Evolutionary conservation across 306 rosid genomes (phyloP).

Genomic region (Hippophae tibetana): DNA sequence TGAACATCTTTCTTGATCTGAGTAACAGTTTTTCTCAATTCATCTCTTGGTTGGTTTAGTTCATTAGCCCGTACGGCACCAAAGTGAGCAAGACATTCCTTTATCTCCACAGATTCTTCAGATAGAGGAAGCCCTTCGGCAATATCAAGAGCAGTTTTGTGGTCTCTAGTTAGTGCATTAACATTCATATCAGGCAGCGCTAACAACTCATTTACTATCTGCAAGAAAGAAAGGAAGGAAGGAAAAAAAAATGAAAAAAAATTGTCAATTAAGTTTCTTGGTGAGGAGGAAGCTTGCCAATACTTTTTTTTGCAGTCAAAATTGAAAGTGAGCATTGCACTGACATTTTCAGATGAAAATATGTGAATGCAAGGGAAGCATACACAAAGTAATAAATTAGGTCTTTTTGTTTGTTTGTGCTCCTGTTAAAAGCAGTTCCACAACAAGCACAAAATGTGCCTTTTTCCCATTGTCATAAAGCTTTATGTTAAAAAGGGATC

Average conservation of each 20-base stretch:
- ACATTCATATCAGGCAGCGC: constrained; percentile 82
- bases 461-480: too few relatives aligned
- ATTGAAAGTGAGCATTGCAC: too few relatives aligned
- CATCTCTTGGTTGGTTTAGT: constrained; percentile 97
- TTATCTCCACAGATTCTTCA: constrained; percentile 71
- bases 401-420: too few relatives aligned
- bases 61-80: constrained; percentile 94
- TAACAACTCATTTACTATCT: constrained; percentile 83
- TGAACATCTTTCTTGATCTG: constrained; percentile 97
- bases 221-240: constrained; percentile 12
- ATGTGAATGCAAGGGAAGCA: too few relatives aligned
- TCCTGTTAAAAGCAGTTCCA: too few relatives aligned
- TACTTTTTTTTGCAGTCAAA: too few relatives aligned
- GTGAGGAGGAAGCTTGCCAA: too few relatives aligned
- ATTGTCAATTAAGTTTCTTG: too few relatives aligned
- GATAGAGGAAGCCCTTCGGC: constrained; percentile 89
- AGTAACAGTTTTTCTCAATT: constrained; percentile 86
- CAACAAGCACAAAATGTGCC: too few relatives aligned
- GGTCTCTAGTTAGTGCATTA: constrained; percentile 87
- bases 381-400: too few relatives aligned
- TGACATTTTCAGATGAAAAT: too few relatives aligned
- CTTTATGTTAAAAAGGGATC: too few relatives aligned
- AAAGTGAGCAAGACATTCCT: constrained; percentile 43
- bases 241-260: constrained; percentile 1
- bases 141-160: constrained; percentile 95